Base-by-base conservation (phyloP, 2,329 filamentous ascomycete genomes). In the Penicillium aurantiogriseum region DNA sequence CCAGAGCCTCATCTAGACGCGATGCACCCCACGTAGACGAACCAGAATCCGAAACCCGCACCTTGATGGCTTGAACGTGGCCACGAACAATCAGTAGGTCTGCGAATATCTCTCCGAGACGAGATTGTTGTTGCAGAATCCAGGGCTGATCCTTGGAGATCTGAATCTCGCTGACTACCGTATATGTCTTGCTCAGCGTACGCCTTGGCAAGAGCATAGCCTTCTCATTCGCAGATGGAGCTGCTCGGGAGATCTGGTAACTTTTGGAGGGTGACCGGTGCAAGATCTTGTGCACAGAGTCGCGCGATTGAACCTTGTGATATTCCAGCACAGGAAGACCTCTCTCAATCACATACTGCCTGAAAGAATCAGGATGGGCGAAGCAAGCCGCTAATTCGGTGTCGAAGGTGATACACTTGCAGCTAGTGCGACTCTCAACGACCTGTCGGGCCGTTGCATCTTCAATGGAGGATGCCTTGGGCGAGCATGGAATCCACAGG, bases 401-500 rank as follows among this genome's bases (percentile, higher is more conserved):
- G 31, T 83, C 80, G 64, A 89, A 85, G 57, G 91, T 87, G 2
- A 92, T 79, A 3, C 83, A 86, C 60, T 78, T 83, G 67, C 88
- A 89, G 1, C 62, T 62, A 0, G 85, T 87, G 35, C 80, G 76
- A 15, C 76, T 73, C 63, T 89, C 84, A 19, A 90, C 74, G 3
- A 80, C 74, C 56, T 88, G 82, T 60, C 85, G 86, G 1, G 86
- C 87, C 36, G 82, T 72, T 0, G 85, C 88, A 68, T 92, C 89
- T 65, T 89, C 85, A 13, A 88, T 72, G 0, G 85, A 86, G 0
- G 83, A 84, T 1, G 82, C 80, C 9, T 88, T 85, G n/a, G 85
- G 86, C 0, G 88, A 90, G 65, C 88, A 90, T 21, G 85, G 86
- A 3, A 92, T 83, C 88, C 89, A 92, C 3, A 92, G 73, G 55